Base-by-base conservation (phyloP, 805 yeast species). In the Alloascoidea africana region DNA sequence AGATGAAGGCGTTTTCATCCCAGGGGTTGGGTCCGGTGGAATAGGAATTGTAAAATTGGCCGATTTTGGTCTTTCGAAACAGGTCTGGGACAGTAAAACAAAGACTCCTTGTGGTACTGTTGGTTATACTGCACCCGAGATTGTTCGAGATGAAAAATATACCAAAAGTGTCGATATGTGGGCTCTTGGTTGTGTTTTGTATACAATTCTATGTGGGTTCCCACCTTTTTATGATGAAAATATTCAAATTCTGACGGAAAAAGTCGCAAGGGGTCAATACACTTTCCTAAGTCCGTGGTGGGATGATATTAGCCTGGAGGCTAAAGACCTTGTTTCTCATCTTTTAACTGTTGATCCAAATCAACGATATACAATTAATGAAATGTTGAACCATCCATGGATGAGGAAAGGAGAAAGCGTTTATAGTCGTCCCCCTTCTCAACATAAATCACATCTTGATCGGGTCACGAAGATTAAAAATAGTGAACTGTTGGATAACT, bases 21-120 rank as follows among this genome's bases (percentile, higher is more conserved):
- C 80, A 3, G 82, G 82, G 8, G 60, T 82, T 15, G 98, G 98
- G 23, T 94, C 93, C 35, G 98, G 96, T 39, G 83, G 87, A 13
- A 80, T 91, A 46, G 98, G 97, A 5, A 49, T 62, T 13, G 86
- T 91, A 27, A 89, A 89, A 55, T 63, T 91, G 38, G 97, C 97
- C 1, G 98, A 91, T 57, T 91, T 91, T 59, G 98, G 98, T 0
- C 62, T 91, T 14, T 84, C 95, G 3, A 91, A 91, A 57, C 83
- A 86, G 52, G 75, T 91, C 19, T 80, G 86, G 76, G 82, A 80
- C 49, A 70, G 77, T 36, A 82, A 82, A 49, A 83, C 96, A 16
- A 84, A 85, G 67, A 91, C 98, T 1, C 98, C 98, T 0, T 91
- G 98, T 60, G 98, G 98, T 38, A 91, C 98, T 1, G 96, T 91